Conservation (phyloP, 208 protist genomes). For the Hexamita inflata region DNA sequence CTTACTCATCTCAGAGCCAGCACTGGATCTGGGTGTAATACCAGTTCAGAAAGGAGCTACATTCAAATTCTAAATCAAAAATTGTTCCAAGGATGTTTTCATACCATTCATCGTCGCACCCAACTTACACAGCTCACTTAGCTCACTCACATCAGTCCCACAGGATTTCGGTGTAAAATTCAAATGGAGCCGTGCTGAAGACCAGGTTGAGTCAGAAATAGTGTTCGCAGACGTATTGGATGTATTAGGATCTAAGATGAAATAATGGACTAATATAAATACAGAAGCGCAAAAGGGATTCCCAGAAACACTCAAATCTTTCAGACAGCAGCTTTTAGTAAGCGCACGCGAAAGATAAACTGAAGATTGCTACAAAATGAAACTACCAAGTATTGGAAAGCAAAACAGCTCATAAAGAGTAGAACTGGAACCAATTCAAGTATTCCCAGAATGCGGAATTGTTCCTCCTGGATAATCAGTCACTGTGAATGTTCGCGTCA, state of each 20-base stretch:
- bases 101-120: constrained; percentile 11
- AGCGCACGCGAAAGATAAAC: too few species aligned
- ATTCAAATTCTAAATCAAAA: constrained; percentile 20
- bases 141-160: not conserved
- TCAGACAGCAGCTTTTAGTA: too few species aligned
- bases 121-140: not conserved
- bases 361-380: too few species aligned
- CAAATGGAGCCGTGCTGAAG: not conserved
- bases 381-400: too few species aligned
- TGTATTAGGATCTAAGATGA: too few species aligned
- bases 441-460: not conserved
- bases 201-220: not conserved
- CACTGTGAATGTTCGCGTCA: not conserved
- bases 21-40: not conserved
- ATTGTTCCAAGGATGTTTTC: not conserved
- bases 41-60: not conserved
- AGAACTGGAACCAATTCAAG: not conserved
- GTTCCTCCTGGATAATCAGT: not conserved
- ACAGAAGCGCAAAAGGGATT: too few species aligned
- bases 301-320: too few species aligned
- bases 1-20: constrained; percentile 12
- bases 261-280: too few species aligned
- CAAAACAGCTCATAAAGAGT: too few species aligned
- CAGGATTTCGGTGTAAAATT: not conserved
- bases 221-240: not conserved